Evolutionary conservation across 345 rosid species (phyloP), one percentile per base, ranked within the genome.

Genomic region (Dimocarpus longan): DNA sequence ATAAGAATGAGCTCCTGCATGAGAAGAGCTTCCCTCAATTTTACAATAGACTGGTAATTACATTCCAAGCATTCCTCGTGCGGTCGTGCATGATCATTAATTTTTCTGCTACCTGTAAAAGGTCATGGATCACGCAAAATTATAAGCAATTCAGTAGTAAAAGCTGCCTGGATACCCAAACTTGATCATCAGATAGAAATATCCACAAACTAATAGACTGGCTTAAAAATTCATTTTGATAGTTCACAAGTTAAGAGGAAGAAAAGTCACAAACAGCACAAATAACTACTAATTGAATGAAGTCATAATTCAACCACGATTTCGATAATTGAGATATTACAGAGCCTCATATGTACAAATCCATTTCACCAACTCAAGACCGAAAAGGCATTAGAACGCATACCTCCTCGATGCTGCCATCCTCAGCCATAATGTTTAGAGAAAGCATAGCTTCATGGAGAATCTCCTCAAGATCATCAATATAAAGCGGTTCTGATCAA

Each of bases 361-460:
- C 67, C 6, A 70, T 48, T 28, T 28, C 32, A 15, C 10, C 69
- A 43, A 64, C 46, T 59, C 44, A 69, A 59, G 37, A 26, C 21
- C 16, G 15, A n/a, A 16, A 12, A 3, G 4, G 42, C 32, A 73
- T 11, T 5, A 54, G 39, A 19, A 70, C 11, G 62, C 52, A 39
- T 83, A 93, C 97, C 93, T 94, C 97, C 59, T 90, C 97, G 13
- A 91, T 50, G 84, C 98, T 94, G 68, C 97, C 99, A 80, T 94
- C 99, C 32, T 91, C 97, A 76, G 88, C 87, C 70, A 81, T 76
- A 37, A 92, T 84, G 59, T 91, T 94, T 66, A 94, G 97, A 72
- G 91, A 78, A 60, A 26, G 75, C 89, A 96, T 86, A 56, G 87
- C 91, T 11, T 79, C 83, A 19, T 90, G 90, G 66, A 96, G 78